These are phyloP conservation scores for Cordyceps militaris DNA, from an alignment of 2,329 filamentous ascomycete genomes.

Conservation along the genomic window DNA sequence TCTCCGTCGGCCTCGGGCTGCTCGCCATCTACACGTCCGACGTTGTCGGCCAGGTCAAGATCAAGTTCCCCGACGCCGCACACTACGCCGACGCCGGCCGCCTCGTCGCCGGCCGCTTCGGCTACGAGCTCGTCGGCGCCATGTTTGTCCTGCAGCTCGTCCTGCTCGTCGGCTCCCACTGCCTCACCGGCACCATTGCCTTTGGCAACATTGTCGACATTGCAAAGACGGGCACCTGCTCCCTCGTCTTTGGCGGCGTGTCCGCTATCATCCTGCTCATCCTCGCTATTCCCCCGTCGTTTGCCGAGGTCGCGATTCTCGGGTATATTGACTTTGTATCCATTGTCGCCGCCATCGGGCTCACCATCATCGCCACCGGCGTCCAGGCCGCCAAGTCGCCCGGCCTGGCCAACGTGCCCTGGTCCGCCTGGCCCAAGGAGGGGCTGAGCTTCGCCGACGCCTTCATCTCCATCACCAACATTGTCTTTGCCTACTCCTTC, in stretches of 20 bases:
- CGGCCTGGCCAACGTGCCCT: constrained; percentile 28
- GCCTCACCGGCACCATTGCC: constrained; percentile 62
- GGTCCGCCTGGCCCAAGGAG: constrained; percentile 40
- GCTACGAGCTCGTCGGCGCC: constrained; percentile 54
- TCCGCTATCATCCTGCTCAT: constrained; percentile 39
- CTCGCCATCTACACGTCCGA: constrained; percentile 42
- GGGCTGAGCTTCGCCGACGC: constrained; percentile 43
- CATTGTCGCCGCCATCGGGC: constrained; percentile 54
- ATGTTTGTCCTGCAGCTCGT: constrained; percentile 58
- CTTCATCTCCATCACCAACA: constrained; percentile 59
- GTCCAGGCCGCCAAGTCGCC: constrained; percentile 29
- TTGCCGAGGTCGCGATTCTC: constrained; percentile 41
- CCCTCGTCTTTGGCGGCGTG: constrained; percentile 38
- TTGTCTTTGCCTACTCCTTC: constrained; percentile 62
- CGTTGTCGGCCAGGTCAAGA: constrained; percentile 41
- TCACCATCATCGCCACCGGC: constrained; percentile 61
- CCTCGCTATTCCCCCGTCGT: constrained; percentile 41
- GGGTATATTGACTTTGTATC: constrained; percentile 53
- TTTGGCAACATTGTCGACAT: constrained; percentile 58
- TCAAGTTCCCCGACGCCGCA: constrained; percentile 48
- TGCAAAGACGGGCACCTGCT: constrained; percentile 30
- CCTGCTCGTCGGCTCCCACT: constrained; percentile 66
- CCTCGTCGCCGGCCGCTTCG: constrained; percentile 52
- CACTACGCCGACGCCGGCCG: constrained; percentile 63
- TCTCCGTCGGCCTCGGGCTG: constrained; percentile 35